phyloP scores from a whole-genome alignment of 768 basidiomycete species.

The Pisolithus marmoratus region DNA sequence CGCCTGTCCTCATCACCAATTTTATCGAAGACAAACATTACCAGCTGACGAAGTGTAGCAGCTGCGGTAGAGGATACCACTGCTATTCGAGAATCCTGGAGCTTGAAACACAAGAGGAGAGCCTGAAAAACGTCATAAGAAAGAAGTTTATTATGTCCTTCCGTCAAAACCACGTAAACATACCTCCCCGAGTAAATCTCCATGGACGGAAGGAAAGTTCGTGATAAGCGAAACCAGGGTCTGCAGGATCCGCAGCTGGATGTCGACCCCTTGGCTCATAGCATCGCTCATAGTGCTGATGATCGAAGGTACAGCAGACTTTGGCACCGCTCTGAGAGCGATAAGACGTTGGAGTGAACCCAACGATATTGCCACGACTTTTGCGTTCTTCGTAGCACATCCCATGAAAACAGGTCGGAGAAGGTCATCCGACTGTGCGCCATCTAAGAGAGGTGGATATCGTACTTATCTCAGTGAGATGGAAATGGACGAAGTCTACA shows the following conservation, averaged over 20 bases:
- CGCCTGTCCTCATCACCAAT: slow-evolving; percentile 71
- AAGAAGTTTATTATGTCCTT: background rate
- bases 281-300: slow-evolving; percentile 83
- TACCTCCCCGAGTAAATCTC: slow-evolving; percentile 75
- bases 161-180: slow-evolving; percentile 20
- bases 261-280: slow-evolving; percentile 92
- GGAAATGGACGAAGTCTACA: slow-evolving; percentile 16
- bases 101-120: slow-evolving; percentile 86
- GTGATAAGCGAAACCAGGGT: slow-evolving; percentile 89
- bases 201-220: slow-evolving; percentile 79
- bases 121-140: slow-evolving; percentile 44
- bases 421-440: slow-evolving; percentile 74
- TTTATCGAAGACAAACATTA: slow-evolving; percentile 98
- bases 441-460: slow-evolving; percentile 42
- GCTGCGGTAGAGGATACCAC: slow-evolving; percentile 97
- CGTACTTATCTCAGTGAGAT: background rate
- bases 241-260: slow-evolving; percentile 90
- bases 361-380: slow-evolving; percentile 89
- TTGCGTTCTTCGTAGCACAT: slow-evolving; percentile 87
- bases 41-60: slow-evolving; percentile 89
- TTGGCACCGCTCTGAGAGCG: slow-evolving; percentile 76
- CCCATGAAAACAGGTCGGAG: slow-evolving; percentile 90
- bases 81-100: slow-evolving; percentile 92
- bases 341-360: slow-evolving; percentile 90
- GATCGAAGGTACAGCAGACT: slow-evolving; percentile 71